Conservation (phyloP, 129 eudicot genomes). For the Chrysanthemum seticuspe region DNA sequence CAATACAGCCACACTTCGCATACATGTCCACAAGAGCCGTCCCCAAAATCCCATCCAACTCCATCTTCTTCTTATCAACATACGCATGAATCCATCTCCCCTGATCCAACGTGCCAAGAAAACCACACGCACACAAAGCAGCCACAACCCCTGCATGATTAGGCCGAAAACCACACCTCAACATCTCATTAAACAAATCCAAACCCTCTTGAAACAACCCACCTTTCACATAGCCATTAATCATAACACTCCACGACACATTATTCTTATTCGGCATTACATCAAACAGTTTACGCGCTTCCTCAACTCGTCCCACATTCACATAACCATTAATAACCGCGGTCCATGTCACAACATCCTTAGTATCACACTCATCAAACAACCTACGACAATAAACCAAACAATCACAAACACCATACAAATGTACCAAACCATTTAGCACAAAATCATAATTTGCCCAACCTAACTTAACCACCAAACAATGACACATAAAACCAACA, state of each 20-base stretch:
- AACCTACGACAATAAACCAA: constrained; percentile 44
- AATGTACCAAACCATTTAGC: constrained; percentile 72
- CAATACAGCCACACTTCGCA: constrained; percentile 75
- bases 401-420: constrained; percentile 48
- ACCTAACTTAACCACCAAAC: constrained; percentile 52
- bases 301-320: constrained; percentile 36
- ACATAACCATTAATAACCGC: constrained; percentile 62
- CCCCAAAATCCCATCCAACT: too few relatives aligned
- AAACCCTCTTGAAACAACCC: constrained; percentile 63
- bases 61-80: constrained; percentile 48
- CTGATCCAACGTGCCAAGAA: constrained; percentile 69
- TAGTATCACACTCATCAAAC: constrained; percentile 48
- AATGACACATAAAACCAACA: constrained; percentile 53
- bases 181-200: constrained; percentile 62
- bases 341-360: constrained; percentile 79
- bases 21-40: constrained; percentile 81
- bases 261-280: constrained; percentile 69
- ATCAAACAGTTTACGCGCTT: constrained; percentile 71
- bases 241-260: constrained; percentile 82
- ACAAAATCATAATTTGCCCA: constrained; percentile 85
- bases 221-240: constrained; percentile 60
- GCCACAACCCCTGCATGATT: constrained; percentile 56
- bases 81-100: constrained; percentile 79
- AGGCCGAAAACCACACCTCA: constrained; percentile 46
- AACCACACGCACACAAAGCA: constrained; percentile 62